Evolutionary conservation across 441 rosid genomes (phyloP).

Genomic region (Adansonia madagascariensis): DNA sequence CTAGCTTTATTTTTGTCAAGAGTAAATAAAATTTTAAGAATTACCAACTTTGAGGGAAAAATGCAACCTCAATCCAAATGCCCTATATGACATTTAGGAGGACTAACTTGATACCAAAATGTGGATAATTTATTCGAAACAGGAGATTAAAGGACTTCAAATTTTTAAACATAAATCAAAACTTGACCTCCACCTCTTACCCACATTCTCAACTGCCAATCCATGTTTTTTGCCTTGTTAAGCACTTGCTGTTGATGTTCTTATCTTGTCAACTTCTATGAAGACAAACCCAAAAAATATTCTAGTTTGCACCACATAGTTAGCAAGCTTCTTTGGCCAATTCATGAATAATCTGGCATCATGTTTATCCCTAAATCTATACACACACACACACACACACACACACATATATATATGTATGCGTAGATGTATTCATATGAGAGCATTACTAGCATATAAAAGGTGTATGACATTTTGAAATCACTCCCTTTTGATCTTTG

Average conservation of each 20-base stretch:
- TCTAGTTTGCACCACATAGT: background rate
- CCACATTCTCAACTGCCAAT: constrained; percentile 8
- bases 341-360: background rate
- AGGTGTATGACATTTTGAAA: background rate
- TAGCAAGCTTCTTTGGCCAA: constrained; percentile 12
- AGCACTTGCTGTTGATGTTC: constrained; percentile 5
- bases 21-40: background rate
- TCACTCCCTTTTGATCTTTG: background rate
- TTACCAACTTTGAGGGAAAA: background rate
- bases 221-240: background rate
- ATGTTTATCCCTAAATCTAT: background rate
- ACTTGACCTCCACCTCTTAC: background rate
- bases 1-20: background rate
- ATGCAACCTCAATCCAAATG: constrained; percentile 20
- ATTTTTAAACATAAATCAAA: background rate
- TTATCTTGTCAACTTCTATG: background rate
- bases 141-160: background rate
- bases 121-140: background rate
- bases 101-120: background rate
- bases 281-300: background rate
- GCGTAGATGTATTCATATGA: background rate
- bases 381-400: too few relatives aligned
- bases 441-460: background rate
- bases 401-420: too few relatives aligned
- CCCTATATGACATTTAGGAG: background rate